Conservation (phyloP, 192 early-diverging fungal species). For the Spinellus fusiger region DNA sequence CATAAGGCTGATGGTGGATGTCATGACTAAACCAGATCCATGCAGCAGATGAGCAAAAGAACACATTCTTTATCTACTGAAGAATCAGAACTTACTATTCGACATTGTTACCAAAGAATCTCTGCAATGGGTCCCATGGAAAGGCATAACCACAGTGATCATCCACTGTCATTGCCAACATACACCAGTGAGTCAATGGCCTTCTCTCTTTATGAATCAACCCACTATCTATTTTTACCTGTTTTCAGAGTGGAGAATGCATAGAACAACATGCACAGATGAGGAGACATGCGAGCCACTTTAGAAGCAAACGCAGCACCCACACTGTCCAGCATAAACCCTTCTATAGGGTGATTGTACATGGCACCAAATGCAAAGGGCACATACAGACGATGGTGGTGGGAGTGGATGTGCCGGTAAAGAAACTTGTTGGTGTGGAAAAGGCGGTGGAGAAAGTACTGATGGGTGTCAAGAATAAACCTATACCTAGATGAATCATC, state of each 20-base stretch:
- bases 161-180: conserved; percentile 45
- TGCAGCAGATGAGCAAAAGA: background rate
- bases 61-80: background rate
- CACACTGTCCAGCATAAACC: conserved; percentile 67
- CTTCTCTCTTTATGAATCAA: background rate
- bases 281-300: conserved; percentile 61
- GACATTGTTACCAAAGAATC: conserved; percentile 61
- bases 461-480: conserved; percentile 46
- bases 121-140: conserved; percentile 67
- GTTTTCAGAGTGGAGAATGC: conserved; percentile 72
- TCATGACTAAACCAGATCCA: conserved; percentile 53
- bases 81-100: conserved; percentile 19
- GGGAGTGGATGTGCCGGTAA: conserved; percentile 70
- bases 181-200: background rate
- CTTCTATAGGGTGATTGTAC: conserved; percentile 80
- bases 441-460: conserved; percentile 71
- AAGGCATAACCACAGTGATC: conserved; percentile 78
- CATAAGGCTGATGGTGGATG: conserved; percentile 52
- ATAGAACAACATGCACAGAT: conserved; percentile 63
- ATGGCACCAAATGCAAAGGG: conserved; percentile 78
- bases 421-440: conserved; percentile 65
- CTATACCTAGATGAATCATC: conserved; percentile 14
- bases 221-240: conserved; percentile 8
- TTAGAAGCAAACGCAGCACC: conserved; percentile 60
- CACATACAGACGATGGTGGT: conserved; percentile 70